Percentiles rank a stretch among this genome's conserved stretches.
Conservation (phyloP, 306 rosid genomes). For the Prunus armeniaca region DNA sequence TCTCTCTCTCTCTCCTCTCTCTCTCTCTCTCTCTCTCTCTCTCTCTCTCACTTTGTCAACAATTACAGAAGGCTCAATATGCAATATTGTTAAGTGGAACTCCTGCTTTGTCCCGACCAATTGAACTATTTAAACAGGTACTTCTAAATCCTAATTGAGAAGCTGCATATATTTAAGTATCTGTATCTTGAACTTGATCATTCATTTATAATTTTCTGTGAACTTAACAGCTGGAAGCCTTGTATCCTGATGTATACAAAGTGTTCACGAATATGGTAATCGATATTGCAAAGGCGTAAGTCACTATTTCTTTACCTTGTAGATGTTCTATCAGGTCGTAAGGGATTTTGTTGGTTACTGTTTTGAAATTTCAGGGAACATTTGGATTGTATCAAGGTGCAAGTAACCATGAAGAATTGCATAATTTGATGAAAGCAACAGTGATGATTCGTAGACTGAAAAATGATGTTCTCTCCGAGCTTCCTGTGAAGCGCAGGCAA, state of each 20-base stretch:
- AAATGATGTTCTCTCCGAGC: conserved; percentile 87
- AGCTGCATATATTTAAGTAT: conserved; percentile 12
- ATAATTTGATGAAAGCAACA: conserved; percentile 90
- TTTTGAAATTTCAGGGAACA: conserved; percentile 50
- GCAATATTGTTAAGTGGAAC: conserved; percentile 95
- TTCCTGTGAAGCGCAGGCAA: conserved; percentile 94
- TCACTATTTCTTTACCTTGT: conserved; percentile 25
- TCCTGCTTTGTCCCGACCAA: conserved; percentile 96
- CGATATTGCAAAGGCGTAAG: conserved; percentile 99
- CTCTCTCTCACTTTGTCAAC: conserved; percentile 9
- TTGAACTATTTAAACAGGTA: conserved; percentile 92
- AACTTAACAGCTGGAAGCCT: conserved; percentile 74
- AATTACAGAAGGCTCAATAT: conserved; percentile 78
- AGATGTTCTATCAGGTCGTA: conserved; percentile 10
- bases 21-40: conserved; percentile 21
- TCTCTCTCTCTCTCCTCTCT: conserved; percentile 21
- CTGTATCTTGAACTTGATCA: conserved; percentile 17
- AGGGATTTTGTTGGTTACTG: conserved; percentile 6
- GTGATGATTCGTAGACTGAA: conserved; percentile 94
- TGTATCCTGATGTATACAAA: conserved; percentile 87
- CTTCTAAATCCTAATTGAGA: conserved; percentile 6
- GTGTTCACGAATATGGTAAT: conserved; percentile 84
- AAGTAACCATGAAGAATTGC: conserved; percentile 95
- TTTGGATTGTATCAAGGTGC: conserved; percentile 97
- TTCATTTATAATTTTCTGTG: conserved; percentile 31